Base-by-base conservation (phyloP, 75 land plant genomes). In the Pinus taeda region DNA sequence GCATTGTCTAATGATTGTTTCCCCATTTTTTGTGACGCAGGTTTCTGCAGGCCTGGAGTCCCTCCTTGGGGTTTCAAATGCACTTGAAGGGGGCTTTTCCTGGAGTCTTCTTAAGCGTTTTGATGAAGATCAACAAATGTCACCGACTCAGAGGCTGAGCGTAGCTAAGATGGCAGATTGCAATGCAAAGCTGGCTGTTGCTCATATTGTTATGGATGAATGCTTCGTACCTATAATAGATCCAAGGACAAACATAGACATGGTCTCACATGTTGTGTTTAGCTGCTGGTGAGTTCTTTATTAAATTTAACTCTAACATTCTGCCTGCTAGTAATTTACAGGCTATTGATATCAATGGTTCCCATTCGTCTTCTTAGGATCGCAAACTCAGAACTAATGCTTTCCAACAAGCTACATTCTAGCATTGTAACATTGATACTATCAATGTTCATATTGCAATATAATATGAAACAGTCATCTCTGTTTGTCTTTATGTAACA, bases 151-250 rank as follows among this genome's bases (percentile, higher is more conserved):
- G 24, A 42, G 24, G 55, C 76, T 77, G 36, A 66, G 30, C 75
- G 56, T 57, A n/a, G 76, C 84, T 79, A 83, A 74, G 69, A 87
- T 80, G 80, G 89, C 88, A 73, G 93, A 91, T 74, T 84, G 89
- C 79, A 89, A 91, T 71, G 86, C 90, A 59, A 95, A 93, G 85
- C 78, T 95, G 63, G 90, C 96, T 78, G 98, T 97, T 76, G 96
- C 99, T 49, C 73, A 87, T 15, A 62, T 81, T 62, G 88, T 97
- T 1, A 95, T 97, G 99, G 96, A 95, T 86, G 98, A 97, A 78
- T 97, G 99, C 74, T 97, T 97, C 85, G 66, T 88, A 64, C 98
- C 99, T 30, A 86, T 93, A 73, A 64, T 87, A 57, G 99, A 97
- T 67, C 87, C 86, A 29, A 86, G 93, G 58, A 93, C 88, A 70